These are phyloP conservation scores for Penicillium daleae DNA, from an alignment of 495 filamentous ascomycete species.

Conservation along the genomic window DNA sequence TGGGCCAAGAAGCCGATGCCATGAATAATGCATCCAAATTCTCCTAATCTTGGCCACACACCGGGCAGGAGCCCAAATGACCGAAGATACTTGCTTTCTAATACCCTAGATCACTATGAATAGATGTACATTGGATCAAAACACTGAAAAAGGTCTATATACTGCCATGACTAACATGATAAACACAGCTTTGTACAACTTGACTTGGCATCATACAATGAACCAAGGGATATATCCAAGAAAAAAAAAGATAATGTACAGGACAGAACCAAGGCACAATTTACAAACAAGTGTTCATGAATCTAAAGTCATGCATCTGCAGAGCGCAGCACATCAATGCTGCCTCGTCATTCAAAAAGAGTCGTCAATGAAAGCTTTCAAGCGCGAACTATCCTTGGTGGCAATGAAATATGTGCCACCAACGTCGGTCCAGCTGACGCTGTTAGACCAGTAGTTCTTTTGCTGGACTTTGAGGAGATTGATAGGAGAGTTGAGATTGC, in stretches of 20 bases:
- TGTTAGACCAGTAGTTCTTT: slow-evolving; percentile 75
- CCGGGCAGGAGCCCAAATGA: slow-evolving; percentile 1
- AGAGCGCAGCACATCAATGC: not conserved
- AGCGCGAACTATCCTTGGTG: slow-evolving; percentile 69
- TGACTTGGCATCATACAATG: slow-evolving; percentile 30
- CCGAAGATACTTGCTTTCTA: not conserved
- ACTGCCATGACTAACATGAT: not conserved
- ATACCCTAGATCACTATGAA: not conserved
- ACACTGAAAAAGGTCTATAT: not conserved
- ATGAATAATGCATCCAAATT: slow-evolving; percentile 72
- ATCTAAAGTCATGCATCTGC: slow-evolving; percentile 5
- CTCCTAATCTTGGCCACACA: slow-evolving; percentile 20
- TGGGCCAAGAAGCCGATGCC: slow-evolving; percentile 81
- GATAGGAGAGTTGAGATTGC: slow-evolving; percentile 74
- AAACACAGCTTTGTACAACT: slow-evolving; percentile 18
- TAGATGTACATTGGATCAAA: slow-evolving; percentile 4
- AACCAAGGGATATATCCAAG: slow-evolving; percentile 25
- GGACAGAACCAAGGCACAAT: slow-evolving; percentile 14
- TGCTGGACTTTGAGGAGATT: slow-evolving; percentile 77
- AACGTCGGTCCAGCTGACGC: slow-evolving; percentile 90
- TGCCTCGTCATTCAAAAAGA: slow-evolving; percentile 26
- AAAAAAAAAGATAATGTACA: slow-evolving; percentile 28
- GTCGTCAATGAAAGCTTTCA: slow-evolving; percentile 52
- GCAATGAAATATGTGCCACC: slow-evolving; percentile 86
- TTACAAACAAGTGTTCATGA: slow-evolving; percentile 6